Conservation (phyloP, 2,329 filamentous ascomycete genomes). For the Colletotrichum sp. region DNA sequence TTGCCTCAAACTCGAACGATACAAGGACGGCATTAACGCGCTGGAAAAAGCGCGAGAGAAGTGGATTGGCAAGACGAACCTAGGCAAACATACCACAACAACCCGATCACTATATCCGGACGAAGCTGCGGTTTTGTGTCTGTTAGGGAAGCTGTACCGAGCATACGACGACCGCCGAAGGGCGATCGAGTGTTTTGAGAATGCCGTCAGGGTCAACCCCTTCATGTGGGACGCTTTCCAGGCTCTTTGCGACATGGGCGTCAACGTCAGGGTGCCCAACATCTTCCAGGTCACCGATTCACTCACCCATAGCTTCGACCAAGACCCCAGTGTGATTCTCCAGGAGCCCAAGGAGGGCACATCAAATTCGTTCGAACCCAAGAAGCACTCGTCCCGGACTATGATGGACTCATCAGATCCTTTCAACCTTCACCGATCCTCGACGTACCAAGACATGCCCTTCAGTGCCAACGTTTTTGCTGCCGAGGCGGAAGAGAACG, state of each 20-base stretch:
- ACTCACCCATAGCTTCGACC: conserved; percentile 53
- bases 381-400: conserved; percentile 45
- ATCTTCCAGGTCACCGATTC: conserved; percentile 78
- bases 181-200: conserved; percentile 86
- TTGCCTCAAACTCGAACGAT: conserved; percentile 79
- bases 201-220: conserved; percentile 86
- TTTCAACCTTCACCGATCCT: conserved; percentile 52
- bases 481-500: conserved; percentile 51
- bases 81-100: conserved; percentile 84
- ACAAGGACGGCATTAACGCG: conserved; percentile 81
- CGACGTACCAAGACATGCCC: conserved; percentile 43
- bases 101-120: conserved; percentile 80
- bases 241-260: conserved; percentile 85
- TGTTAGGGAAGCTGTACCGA: conserved; percentile 87
- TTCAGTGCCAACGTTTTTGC: conserved; percentile 45
- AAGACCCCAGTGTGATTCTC: conserved; percentile 34
- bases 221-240: conserved; percentile 99
- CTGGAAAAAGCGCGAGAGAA: conserved; percentile 81
- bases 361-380: conserved; percentile 44
- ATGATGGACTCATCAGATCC: conserved; percentile 49
- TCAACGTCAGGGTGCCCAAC: conserved; percentile 80
- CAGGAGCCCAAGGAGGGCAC: conserved; percentile 43
- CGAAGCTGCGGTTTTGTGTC: conserved; percentile 79
- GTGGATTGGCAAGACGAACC: conserved; percentile 77
- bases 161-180: conserved; percentile 83